These are phyloP conservation scores for Crithidia sp. DNA, from an alignment of 208 protist genomes.

Conservation along the genomic window DNA sequence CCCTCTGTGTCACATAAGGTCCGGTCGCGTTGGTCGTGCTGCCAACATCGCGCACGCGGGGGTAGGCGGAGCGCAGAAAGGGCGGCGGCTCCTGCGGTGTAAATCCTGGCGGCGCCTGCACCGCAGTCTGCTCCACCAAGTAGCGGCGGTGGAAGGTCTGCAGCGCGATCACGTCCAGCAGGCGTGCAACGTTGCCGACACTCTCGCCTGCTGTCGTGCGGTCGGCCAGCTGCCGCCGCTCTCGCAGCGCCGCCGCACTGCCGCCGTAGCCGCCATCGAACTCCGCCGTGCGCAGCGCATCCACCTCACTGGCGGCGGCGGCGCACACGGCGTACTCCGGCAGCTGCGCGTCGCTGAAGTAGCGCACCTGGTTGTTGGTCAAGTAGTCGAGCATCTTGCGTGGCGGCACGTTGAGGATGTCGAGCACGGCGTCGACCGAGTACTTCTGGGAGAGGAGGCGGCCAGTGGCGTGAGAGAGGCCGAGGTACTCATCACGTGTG, in stretches of 20 bases:
- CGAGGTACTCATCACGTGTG: conserved; percentile 75
- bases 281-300: conserved; percentile 54
- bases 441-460: conserved; percentile 88
- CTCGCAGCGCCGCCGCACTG: conserved; percentile 26
- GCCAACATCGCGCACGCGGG: conserved; percentile 51
- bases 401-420: conserved; percentile 62
- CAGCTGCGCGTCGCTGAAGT: conserved; percentile 68
- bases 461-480: conserved; percentile 76
- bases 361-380: conserved; percentile 70
- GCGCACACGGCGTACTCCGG: conserved; percentile 53
- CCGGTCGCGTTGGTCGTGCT: neutral
- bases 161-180: conserved; percentile 62
- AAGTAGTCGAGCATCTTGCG: conserved; percentile 76
- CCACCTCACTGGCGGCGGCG: conserved; percentile 51
- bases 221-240: conserved; percentile 34
- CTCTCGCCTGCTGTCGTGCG: conserved; percentile 53
- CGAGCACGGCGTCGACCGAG: conserved; percentile 47
- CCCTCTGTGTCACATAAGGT: too few relatives aligned
- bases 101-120: conserved; percentile 63
- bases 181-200: conserved; percentile 29
- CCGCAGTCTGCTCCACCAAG: conserved; percentile 43
- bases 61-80: conserved; percentile 59
- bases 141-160: conserved; percentile 50
- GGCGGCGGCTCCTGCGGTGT: conserved; percentile 69
- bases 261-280: conserved; percentile 17